Evolutionary conservation across 257 asterid species (phyloP).

Genomic region (Penstemon eatonii): DNA sequence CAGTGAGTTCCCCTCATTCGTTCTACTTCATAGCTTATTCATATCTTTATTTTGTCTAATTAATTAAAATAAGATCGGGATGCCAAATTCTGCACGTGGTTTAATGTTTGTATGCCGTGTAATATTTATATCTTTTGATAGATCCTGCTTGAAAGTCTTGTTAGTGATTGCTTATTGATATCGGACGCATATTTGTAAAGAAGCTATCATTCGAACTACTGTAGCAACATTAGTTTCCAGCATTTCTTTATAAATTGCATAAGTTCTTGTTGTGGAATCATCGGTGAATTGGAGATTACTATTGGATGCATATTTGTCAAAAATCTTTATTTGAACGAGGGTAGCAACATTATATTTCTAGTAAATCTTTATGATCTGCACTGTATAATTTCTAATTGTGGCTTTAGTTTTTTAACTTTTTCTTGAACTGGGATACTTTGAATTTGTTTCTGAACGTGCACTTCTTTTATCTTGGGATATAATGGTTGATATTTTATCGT

Average conservation of each 20-base stretch:
- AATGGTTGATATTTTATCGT: too few species aligned
- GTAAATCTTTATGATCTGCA: background rate
- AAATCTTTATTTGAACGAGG: background rate
- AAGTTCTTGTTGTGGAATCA: too few species aligned
- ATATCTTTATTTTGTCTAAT: background rate
- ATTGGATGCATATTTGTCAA: background rate
- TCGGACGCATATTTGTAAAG: background rate
- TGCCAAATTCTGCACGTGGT: too few species aligned
- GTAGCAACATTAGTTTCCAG: background rate
- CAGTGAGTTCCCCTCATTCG: constrained; percentile 36
- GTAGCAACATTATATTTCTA: background rate
- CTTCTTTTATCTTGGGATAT: too few species aligned
- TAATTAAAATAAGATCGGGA: background rate
- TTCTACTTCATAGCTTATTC: background rate
- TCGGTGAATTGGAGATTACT: background rate
- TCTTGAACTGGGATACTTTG: too few species aligned
- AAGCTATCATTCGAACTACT: background rate
- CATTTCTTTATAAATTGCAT: too few species aligned
- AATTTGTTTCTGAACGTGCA: too few species aligned
- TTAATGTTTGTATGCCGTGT: too few species aligned
- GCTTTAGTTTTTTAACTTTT: too few species aligned
- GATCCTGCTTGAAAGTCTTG: background rate
- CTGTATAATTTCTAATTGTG: too few species aligned
- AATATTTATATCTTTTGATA: background rate
- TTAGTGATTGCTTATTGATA: background rate